A percentile compares a stretch with the other conserved stretches of the same genome.
Evolutionary conservation across 768 basidiomycete genomes (phyloP).

Genomic region (Xanthoconium stramineum): DNA sequence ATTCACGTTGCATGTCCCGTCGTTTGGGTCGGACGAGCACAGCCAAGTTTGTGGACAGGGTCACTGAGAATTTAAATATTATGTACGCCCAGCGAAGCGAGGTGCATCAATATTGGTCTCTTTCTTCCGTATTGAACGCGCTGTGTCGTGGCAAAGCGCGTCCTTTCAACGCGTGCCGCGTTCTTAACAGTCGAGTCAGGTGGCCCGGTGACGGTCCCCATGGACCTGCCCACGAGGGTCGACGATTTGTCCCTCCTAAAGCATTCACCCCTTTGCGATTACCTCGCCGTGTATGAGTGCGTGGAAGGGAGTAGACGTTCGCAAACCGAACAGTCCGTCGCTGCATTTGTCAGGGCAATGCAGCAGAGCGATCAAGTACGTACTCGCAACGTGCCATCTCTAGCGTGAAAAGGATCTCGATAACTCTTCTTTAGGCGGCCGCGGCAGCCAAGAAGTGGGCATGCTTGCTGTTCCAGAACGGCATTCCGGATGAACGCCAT

Average conservation of each 20-base stretch:
- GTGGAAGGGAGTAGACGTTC: neutral
- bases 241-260: conserved; percentile 21
- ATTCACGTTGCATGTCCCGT: neutral
- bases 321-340: neutral
- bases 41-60: too few species aligned
- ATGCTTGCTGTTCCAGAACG: conserved; percentile 3
- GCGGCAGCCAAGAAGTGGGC: conserved; percentile 15
- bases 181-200: too few species aligned
- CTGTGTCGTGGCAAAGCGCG: neutral
- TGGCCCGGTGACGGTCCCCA: neutral
- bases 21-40: too few species aligned
- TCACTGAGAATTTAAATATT: too few species aligned
- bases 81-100: too few species aligned
- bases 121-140: too few species aligned
- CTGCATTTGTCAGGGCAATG: conserved; percentile 14
- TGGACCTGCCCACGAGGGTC: conserved; percentile 16
- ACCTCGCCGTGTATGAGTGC: neutral
- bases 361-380: conserved; percentile 11
- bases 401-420: neutral
- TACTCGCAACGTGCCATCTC: neutral
- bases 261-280: conserved; percentile 19
- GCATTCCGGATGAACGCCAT: neutral
- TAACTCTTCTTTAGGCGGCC: conserved; percentile 7
- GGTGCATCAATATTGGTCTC: too few species aligned
- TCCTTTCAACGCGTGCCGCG: neutral